phyloP scores from a whole-genome alignment of 306 rosid genomes.

The Senna siamea region DNA sequence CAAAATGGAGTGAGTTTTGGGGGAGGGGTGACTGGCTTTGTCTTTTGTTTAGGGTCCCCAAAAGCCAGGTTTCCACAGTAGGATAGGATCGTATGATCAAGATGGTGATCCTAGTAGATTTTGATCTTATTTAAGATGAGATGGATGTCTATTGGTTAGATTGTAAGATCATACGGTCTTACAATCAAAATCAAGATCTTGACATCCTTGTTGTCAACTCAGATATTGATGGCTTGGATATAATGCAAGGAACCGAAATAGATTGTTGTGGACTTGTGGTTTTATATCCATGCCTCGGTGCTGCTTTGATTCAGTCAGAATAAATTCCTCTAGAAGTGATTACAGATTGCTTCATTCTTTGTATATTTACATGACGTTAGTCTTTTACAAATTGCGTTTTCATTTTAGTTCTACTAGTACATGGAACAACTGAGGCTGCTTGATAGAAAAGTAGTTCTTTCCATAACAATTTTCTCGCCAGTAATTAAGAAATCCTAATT shows the following conservation, averaged over 20 bases:
- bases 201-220: neutral
- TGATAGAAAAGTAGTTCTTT: neutral
- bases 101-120: too few relatives aligned
- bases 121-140: too few relatives aligned
- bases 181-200: neutral
- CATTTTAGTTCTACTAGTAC: neutral
- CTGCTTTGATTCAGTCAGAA: neutral
- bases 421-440: neutral
- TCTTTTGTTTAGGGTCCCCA: too few relatives aligned
- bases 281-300: neutral
- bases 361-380: neutral
- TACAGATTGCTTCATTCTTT: neutral
- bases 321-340: neutral
- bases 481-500: neutral
- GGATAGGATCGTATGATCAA: too few relatives aligned
- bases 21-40: too few relatives aligned
- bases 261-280: neutral
- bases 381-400: neutral
- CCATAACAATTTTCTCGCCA: neutral
- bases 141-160: neutral
- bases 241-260: neutral
- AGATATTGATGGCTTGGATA: neutral
- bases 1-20: too few relatives aligned
- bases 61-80: too few relatives aligned
- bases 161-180: neutral